Evolutionary conservation across 331 rosid species (phyloP).

Genomic region (Acacia pycnantha): DNA sequence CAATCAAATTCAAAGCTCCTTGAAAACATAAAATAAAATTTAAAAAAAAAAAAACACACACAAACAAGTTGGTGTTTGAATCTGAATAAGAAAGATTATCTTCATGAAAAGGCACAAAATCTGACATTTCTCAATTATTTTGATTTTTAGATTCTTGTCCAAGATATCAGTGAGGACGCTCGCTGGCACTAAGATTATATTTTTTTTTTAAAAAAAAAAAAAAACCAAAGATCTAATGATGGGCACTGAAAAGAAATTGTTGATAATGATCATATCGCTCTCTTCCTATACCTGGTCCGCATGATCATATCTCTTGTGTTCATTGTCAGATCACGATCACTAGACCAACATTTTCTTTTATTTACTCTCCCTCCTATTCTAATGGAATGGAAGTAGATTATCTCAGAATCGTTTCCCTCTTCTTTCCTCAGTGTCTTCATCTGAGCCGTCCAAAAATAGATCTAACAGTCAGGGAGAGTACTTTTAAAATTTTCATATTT

Average conservation of each 20-base stretch:
- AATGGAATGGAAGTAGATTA: too few species aligned
- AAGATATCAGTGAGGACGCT: conserved; percentile 15
- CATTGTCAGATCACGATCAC: neutral
- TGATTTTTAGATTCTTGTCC: neutral
- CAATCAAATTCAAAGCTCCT: conserved; percentile 32
- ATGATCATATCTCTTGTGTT: neutral
- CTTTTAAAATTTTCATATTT: too few species aligned
- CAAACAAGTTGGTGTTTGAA: conserved; percentile 23
- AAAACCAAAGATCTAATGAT: too few species aligned
- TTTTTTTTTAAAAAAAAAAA: too few species aligned
- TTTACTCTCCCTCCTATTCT: too few species aligned
- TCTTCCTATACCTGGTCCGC: neutral
- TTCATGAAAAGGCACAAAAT: conserved; percentile 40
- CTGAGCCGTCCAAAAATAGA: too few species aligned
- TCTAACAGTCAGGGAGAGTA: too few species aligned
- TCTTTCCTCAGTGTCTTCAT: too few species aligned
- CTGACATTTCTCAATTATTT: neutral
- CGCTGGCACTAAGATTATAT: conserved; percentile 16
- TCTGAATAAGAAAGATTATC: conserved; percentile 19
- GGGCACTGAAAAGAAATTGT: neutral
- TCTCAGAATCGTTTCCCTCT: too few species aligned
- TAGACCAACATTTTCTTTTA: neutral
- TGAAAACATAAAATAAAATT: conserved; percentile 15
- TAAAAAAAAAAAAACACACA: neutral
- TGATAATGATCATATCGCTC: neutral